Base-by-base conservation (phyloP, 2,329 filamentous ascomycete genomes). In the Trichoderma gracile region DNA sequence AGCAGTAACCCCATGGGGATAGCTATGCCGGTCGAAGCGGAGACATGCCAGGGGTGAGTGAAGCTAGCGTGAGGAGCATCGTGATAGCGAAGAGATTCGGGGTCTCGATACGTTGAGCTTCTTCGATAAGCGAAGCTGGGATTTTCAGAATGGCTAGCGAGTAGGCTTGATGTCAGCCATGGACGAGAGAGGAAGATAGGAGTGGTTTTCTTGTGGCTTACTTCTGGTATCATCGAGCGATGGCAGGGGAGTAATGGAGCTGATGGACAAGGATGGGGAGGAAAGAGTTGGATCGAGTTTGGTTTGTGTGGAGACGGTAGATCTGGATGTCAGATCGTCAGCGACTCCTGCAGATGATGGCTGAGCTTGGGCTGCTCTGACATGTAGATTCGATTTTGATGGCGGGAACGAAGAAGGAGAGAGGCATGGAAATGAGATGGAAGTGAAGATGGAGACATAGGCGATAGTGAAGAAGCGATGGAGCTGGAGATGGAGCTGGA, bases 1-100 rank as follows among this genome's bases (percentile, higher is more conserved):
- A 56, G 27, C 47, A 47, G 25, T 12, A 45, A 47, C 59, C 50
- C 59, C 59, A 62, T 62, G 59, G 59, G 59, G 59, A 43, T 42
- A 42, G 23, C 27, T 7, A 21, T 30, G 46, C 46, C 23, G 17
- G 57, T n/a, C 38, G 7, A 30, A 60, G 57, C 57, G 57, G 57
- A 60, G 57, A 25, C 46, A 42, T 52, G 57, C 57, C 46, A 33
- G 57, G 54, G 46, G 46, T 60, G 46, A 60, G 15, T 12, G 23
- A 27, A 52, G 25, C 49, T 61, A 61, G 58, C 38, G 47, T n/a
- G 58, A 45, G 27, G 9, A 45, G 58, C 47, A 53, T 53, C 38
- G 46, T 4, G 58, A 61, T 60, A 60, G 38, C 7, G 45, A 53
- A 47, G 33, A 25, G 10, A 17, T 53, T 42, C 58, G 49, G 58